These are phyloP conservation scores for Suhomyces bribrorum DNA, from an alignment of 1,139 yeast genomes.

Conservation along the genomic window DNA sequence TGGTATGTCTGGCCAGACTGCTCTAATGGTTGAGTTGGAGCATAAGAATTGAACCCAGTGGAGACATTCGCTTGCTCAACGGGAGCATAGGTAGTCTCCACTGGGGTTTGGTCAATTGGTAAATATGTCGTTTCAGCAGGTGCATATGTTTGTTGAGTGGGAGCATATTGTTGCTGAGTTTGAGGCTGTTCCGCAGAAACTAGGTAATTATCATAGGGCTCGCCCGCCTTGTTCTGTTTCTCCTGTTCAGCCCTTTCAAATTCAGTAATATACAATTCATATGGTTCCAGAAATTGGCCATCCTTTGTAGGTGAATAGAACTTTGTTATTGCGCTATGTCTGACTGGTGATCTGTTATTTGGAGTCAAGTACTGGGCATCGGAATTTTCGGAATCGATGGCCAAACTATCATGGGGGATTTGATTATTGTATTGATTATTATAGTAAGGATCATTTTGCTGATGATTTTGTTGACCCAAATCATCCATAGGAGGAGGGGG, in stretches of 20 bases:
- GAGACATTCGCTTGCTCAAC: neutral
- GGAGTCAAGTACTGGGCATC: constrained; percentile 8
- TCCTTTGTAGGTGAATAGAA: constrained; percentile 8
- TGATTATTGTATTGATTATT: neutral
- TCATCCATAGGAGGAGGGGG: constrained; percentile 20
- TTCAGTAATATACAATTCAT: constrained; percentile 23
- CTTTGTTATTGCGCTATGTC: constrained; percentile 5
- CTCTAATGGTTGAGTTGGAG: too few species aligned
- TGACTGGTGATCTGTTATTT: constrained; percentile 2
- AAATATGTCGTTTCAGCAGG: neutral
- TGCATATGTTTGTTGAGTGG: neutral
- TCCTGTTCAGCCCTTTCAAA: constrained; percentile 14
- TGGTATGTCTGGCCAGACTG: too few species aligned
- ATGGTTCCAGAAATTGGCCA: constrained; percentile 23
- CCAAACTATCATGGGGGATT: neutral
- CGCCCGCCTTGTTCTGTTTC: constrained; percentile 16
- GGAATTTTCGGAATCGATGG: constrained; percentile 3
- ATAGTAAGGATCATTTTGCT: neutral
- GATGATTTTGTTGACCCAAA: constrained; percentile 2
- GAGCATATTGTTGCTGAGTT: too few species aligned
- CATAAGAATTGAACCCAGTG: neutral
- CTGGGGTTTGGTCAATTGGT: neutral
- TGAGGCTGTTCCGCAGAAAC: constrained; percentile 15
- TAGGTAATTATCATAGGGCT: constrained; percentile 34
- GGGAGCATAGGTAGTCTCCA: neutral